phyloP scores from a whole-genome alignment of 2,329 filamentous ascomycete species.

The Pseudocercospora vitis region DNA sequence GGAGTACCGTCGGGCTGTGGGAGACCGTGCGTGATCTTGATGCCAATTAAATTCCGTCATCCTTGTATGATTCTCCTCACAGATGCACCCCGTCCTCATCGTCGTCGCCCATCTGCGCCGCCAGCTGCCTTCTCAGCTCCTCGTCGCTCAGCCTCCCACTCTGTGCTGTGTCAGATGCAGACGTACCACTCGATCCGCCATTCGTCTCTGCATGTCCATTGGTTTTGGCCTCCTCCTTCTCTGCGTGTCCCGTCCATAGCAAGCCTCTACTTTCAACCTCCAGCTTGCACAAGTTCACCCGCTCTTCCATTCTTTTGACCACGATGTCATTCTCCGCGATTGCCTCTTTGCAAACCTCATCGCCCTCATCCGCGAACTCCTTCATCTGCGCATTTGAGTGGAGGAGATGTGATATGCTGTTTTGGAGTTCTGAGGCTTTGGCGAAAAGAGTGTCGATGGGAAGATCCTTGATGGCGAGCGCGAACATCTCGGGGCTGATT shows the following conservation, averaged over 20 bases:
- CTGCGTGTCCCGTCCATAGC: slow-evolving; percentile 47
- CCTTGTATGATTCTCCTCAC: no score
- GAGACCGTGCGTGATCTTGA: no score
- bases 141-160: slow-evolving; percentile 59
- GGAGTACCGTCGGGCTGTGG: no score
- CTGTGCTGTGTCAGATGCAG: slow-evolving; percentile 16
- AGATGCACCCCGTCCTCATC: slow-evolving; percentile 62
- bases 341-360: slow-evolving; percentile 69
- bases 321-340: slow-evolving; percentile 70
- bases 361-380: slow-evolving; percentile 65
- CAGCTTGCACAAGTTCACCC: slow-evolving; percentile 61
- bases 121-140: slow-evolving; percentile 57
- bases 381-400: slow-evolving; percentile 72
- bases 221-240: slow-evolving; percentile 23
- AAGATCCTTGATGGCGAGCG: slow-evolving; percentile 64
- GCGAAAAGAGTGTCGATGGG: slow-evolving; percentile 66
- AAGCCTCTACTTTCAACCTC: slow-evolving; percentile 66
- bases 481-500: slow-evolving; percentile 38
- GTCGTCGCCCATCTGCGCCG: slow-evolving; percentile 55
- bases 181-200: slow-evolving; percentile 22
- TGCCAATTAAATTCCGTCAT: no score
- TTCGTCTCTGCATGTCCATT: slow-evolving; percentile 26
- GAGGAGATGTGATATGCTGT: slow-evolving; percentile 71
- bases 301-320: slow-evolving; percentile 65
- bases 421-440: slow-evolving; percentile 74